These are phyloP conservation scores for Saccharomycopsis babjevae DNA, from an alignment of 805 yeast species.

Conservation along the genomic window DNA sequence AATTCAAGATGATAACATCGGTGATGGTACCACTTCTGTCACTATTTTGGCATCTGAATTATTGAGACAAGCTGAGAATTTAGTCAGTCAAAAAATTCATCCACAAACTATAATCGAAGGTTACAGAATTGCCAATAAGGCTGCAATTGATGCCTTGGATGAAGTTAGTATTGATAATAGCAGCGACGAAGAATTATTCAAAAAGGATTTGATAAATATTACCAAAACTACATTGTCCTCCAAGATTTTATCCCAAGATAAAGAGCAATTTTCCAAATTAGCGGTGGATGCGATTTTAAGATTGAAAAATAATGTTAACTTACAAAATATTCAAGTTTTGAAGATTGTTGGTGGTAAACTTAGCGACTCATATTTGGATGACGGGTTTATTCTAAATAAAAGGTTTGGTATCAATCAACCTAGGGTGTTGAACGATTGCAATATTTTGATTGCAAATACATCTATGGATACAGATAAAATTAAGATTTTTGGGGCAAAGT, in stretches of 20 bases:
- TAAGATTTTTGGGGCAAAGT: slow-evolving; percentile 94
- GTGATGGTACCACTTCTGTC: slow-evolving; percentile 97
- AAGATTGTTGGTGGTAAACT: slow-evolving; percentile 90
- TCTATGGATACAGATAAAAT: slow-evolving; percentile 96
- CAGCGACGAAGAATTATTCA: slow-evolving; percentile 45
- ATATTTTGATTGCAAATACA: slow-evolving; percentile 87
- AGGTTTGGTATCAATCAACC: slow-evolving; percentile 92
- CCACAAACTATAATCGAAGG: slow-evolving; percentile 98
- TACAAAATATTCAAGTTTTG: slow-evolving; percentile 87
- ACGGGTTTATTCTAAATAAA: slow-evolving; percentile 88
- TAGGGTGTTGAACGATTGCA: slow-evolving; percentile 70
- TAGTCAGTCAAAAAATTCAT: slow-evolving; percentile 87
- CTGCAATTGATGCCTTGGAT: slow-evolving; percentile 77
- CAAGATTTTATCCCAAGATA: slow-evolving; percentile 90
- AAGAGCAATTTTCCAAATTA: slow-evolving; percentile 74
- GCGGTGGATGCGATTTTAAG: slow-evolving; percentile 93
- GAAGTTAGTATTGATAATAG: slow-evolving; percentile 68
- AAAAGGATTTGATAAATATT: slow-evolving; percentile 70
- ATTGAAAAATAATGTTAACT: slow-evolving; percentile 74
- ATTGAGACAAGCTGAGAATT: slow-evolving; percentile 86
- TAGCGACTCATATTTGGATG: slow-evolving; percentile 87
- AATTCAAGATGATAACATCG: slow-evolving; percentile 97
- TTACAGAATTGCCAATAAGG: slow-evolving; percentile 74
- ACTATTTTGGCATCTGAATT: slow-evolving; percentile 60
- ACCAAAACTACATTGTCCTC: slow-evolving; percentile 92